A percentile compares a stretch with the other conserved stretches of the same genome.
These are phyloP conservation scores for Cryptosporidium ubiquitum DNA, from an alignment of 169 alveolate species.

Conservation along the genomic window DNA sequence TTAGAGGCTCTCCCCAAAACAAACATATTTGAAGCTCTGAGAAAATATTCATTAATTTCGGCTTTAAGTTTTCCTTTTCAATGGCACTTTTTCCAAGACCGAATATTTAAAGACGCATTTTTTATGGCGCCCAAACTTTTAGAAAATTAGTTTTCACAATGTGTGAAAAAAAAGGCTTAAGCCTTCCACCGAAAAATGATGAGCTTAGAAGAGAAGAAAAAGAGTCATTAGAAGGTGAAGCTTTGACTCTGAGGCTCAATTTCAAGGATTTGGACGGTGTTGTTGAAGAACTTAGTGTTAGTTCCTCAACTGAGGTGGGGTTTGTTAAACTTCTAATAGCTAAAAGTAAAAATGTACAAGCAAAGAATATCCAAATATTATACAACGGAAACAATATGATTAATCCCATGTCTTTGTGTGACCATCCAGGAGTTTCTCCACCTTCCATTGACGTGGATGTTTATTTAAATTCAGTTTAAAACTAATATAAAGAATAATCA, in stretches of 20 bases:
- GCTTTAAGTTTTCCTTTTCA: neutral
- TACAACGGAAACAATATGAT: slow-evolving; percentile 72
- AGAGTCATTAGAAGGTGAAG: slow-evolving; percentile 45
- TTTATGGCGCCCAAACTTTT: slow-evolving; percentile 11
- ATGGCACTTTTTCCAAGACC: neutral
- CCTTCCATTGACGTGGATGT: slow-evolving; percentile 76
- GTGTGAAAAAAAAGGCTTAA: slow-evolving; percentile 72
- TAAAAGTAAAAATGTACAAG: slow-evolving; percentile 61
- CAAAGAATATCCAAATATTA: slow-evolving; percentile 71
- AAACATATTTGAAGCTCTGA: slow-evolving; percentile 17
- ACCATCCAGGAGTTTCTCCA: slow-evolving; percentile 76
- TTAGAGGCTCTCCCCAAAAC: slow-evolving; percentile 48
- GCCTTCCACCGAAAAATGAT: slow-evolving; percentile 68
- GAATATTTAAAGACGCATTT: slow-evolving; percentile 7
- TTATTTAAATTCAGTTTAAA: slow-evolving; percentile 6
- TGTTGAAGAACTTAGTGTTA: slow-evolving; percentile 70
- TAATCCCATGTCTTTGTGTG: slow-evolving; percentile 80
- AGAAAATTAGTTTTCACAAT: slow-evolving; percentile 8
- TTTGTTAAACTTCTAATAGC: slow-evolving; percentile 78
- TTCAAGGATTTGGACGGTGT: slow-evolving; percentile 16
- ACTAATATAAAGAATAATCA: neutral
- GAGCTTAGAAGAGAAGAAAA: slow-evolving; percentile 58
- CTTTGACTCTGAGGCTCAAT: slow-evolving; percentile 48
- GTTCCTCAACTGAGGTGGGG: slow-evolving; percentile 79
- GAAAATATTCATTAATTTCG: slow-evolving; percentile 16